phyloP scores from a whole-genome alignment of 2,329 filamentous ascomycete genomes.

The Diaporthe sp. region DNA sequence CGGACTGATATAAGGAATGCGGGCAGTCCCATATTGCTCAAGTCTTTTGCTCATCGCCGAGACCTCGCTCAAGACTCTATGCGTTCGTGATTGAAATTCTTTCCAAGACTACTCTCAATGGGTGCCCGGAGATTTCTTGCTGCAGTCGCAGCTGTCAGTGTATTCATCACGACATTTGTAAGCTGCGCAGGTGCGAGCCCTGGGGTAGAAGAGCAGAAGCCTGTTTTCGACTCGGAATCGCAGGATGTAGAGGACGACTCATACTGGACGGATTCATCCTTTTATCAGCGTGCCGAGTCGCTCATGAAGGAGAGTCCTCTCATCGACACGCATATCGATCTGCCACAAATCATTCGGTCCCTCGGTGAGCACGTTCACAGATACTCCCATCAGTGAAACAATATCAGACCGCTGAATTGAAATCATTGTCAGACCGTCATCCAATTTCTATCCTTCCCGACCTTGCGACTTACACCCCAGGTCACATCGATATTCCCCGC shows the following conservation, averaged over 20 bases:
- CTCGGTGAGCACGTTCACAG: constrained; percentile 39
- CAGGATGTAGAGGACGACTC: neutral
- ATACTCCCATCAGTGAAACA: neutral
- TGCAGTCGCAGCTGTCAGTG: neutral
- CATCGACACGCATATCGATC: constrained; percentile 53
- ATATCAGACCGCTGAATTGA: constrained; percentile 46
- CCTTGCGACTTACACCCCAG: constrained; percentile 42
- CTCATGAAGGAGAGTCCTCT: constrained; percentile 43
- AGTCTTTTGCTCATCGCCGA: neutral
- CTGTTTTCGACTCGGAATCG: neutral
- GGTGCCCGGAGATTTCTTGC: neutral
- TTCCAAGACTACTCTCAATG: neutral
- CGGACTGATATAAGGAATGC: neutral
- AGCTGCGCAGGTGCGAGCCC: neutral
- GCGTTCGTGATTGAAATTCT: no score
- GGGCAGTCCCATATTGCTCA: neutral
- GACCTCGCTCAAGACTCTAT: no score
- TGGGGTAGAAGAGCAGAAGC: constrained; percentile 22
- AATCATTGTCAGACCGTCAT: constrained; percentile 2
- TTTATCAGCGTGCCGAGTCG: constrained; percentile 3
- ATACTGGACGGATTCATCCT: constrained; percentile 21
- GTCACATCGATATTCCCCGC: constrained; percentile 49
- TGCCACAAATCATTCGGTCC: constrained; percentile 44
- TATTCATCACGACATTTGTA: neutral
- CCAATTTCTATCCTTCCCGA: constrained; percentile 30